Evolutionary conservation across 257 asterid species (phyloP).

Genomic region (Solanum neorickii): DNA sequence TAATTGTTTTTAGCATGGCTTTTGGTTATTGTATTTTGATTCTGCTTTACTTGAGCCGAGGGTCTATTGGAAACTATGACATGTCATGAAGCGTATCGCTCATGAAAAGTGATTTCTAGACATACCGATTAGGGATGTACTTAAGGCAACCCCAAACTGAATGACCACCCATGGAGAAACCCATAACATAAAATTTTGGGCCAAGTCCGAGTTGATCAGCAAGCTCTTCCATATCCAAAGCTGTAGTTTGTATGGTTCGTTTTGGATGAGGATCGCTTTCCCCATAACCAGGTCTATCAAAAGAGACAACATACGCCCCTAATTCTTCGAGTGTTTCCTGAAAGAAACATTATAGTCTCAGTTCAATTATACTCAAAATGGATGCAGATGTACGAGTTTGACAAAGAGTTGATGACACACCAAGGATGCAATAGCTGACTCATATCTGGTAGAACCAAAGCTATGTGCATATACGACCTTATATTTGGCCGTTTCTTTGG

Average conservation of each 20-base stretch:
- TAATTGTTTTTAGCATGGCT: background rate
- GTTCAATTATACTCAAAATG: background rate
- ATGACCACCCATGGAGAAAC: constrained; percentile 68
- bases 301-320: constrained; percentile 50
- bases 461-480: constrained; percentile 66
- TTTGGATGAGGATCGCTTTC: constrained; percentile 75
- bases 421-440: constrained; percentile 37
- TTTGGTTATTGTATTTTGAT: background rate
- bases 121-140: constrained; percentile 53
- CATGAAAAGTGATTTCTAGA: background rate
- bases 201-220: constrained; percentile 54
- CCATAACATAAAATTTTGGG: constrained; percentile 44
- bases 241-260: constrained; percentile 38
- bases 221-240: constrained; percentile 64
- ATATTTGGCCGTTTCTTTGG: constrained; percentile 49
- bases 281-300: constrained; percentile 78
- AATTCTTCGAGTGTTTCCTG: constrained; percentile 47
- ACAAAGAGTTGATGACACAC: constrained; percentile 16
- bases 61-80: background rate
- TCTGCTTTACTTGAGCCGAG: background rate
- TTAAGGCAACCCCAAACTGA: constrained; percentile 71
- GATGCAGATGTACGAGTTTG: background rate
- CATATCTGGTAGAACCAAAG: constrained; percentile 47
- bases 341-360: background rate
- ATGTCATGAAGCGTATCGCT: background rate